Conservation (phyloP, 192 early-diverging fungal species). For the Fimicolochytrium jonesii region DNA sequence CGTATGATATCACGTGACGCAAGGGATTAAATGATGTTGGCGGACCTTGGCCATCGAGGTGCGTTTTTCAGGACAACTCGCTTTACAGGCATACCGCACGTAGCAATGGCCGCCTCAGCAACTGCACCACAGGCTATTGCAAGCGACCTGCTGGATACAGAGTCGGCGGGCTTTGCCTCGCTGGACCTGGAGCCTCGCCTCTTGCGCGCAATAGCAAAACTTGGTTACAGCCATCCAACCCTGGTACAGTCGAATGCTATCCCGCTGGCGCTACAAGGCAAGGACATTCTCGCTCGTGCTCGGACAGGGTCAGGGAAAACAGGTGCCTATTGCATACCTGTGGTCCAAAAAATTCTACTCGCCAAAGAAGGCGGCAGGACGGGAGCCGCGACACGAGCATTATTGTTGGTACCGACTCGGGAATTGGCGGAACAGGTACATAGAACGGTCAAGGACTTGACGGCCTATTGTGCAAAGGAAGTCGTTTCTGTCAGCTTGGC, state of each 20-base stretch:
- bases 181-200: slow-evolving; percentile 88
- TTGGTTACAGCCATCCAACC: slow-evolving; percentile 82
- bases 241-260: slow-evolving; percentile 85
- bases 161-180: slow-evolving; percentile 18
- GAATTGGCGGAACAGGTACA: slow-evolving; percentile 94
- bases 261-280: slow-evolving; percentile 85
- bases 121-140: background rate
- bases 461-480: slow-evolving; percentile 65
- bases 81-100: background rate
- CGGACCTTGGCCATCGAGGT: no score
- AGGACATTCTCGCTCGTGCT: slow-evolving; percentile 89
- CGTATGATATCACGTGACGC: no score
- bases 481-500: slow-evolving; percentile 67
- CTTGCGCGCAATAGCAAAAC: slow-evolving; percentile 76
- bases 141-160: slow-evolving; percentile 21
- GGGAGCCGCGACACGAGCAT: slow-evolving; percentile 31
- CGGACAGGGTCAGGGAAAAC: slow-evolving; percentile 97
- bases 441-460: slow-evolving; percentile 66
- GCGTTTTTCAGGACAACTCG: background rate
- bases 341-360: slow-evolving; percentile 84
- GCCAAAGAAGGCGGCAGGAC: slow-evolving; percentile 46
- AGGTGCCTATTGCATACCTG: slow-evolving; percentile 86
- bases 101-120: background rate
- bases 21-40: no score
- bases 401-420: slow-evolving; percentile 91